Evolutionary conservation across 106 monocot species (phyloP).

Genomic region (Cymbidium sinense): DNA sequence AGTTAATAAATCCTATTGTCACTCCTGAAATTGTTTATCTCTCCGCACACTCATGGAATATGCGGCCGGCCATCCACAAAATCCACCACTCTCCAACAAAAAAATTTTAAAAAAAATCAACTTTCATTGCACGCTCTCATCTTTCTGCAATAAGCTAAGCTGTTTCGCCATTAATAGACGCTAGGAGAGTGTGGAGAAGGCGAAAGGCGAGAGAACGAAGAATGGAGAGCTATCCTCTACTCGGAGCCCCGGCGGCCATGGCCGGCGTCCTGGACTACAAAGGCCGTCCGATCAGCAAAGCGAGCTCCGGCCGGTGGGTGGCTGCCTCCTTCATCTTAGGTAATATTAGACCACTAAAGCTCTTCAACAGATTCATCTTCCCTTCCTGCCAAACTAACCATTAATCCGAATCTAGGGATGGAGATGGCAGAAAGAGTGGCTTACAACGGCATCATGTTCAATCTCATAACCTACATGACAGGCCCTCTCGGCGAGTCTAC

Average conservation of each 20-base stretch:
- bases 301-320: constrained; percentile 6
- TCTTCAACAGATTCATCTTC: too few species aligned
- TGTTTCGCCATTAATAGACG: too few species aligned
- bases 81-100: too few species aligned
- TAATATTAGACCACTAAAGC: background rate
- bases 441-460: constrained; percentile 32
- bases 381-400: too few species aligned
- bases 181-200: too few species aligned
- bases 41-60: too few species aligned
- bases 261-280: constrained; percentile 4
- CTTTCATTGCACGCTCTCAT: too few species aligned
- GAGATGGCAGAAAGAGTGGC: constrained; percentile 47
- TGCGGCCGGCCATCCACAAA: too few species aligned
- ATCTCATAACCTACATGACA: constrained; percentile 49
- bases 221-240: background rate
- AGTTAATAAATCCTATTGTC: too few species aligned
- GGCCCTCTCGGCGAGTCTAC: constrained; percentile 35
- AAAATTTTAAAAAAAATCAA: too few species aligned
- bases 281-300: constrained; percentile 15
- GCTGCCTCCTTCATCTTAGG: constrained; percentile 39
- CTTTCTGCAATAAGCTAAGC: too few species aligned
- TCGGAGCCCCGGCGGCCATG: background rate
- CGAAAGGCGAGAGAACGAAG: background rate
- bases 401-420: constrained; percentile 17
- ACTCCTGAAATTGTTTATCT: too few species aligned